A percentile compares a stretch with the other conserved stretches of the same genome.
Evolutionary conservation across 2,329 filamentous ascomycete genomes (phyloP).

Genomic region (Clarireedia hainanense): DNA sequence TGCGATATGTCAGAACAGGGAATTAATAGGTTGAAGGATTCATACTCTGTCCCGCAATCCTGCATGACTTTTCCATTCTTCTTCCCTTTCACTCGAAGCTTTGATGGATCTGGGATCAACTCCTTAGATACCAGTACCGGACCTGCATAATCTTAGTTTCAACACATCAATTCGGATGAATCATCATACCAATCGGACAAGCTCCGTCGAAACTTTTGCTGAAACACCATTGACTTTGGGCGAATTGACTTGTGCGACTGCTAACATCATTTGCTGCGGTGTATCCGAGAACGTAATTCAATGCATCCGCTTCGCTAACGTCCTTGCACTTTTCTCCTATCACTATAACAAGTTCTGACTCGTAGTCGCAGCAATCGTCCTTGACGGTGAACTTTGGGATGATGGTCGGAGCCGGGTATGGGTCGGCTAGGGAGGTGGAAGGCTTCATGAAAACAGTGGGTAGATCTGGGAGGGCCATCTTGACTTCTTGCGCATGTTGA

Average conservation of each 20-base stretch:
- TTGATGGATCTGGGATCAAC: constrained; percentile 35
- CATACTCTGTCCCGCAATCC: constrained; percentile 35
- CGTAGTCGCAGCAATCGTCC: constrained; percentile 39
- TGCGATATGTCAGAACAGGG: constrained; percentile 14
- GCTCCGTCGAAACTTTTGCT: constrained; percentile 43
- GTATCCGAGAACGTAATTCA: constrained; percentile 47
- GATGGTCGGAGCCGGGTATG: constrained; percentile 32
- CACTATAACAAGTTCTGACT: constrained; percentile 43
- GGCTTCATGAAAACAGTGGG: constrained; percentile 32
- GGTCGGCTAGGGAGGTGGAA: constrained; percentile 21
- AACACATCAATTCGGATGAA: neutral
- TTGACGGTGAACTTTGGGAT: constrained; percentile 38
- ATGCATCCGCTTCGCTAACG: constrained; percentile 38
- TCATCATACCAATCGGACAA: constrained; percentile 36
- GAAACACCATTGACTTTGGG: constrained; percentile 42
- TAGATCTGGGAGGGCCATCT: constrained; percentile 35
- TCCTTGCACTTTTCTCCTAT: constrained; percentile 41
- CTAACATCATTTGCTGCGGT: constrained; percentile 50
- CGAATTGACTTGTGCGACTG: constrained; percentile 42
- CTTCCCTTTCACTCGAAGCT: constrained; percentile 35
- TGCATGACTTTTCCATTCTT: constrained; percentile 43
- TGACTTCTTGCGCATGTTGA: constrained; percentile 38
- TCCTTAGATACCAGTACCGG: constrained; percentile 41
- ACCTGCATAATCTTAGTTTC: constrained; percentile 25
- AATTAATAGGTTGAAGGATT: neutral